Percentiles rank a stretch among this genome's conserved stretches.
phyloP scores from a whole-genome alignment of 2,329 filamentous ascomycete species.

The Calonectria pseudoreteaudii region DNA sequence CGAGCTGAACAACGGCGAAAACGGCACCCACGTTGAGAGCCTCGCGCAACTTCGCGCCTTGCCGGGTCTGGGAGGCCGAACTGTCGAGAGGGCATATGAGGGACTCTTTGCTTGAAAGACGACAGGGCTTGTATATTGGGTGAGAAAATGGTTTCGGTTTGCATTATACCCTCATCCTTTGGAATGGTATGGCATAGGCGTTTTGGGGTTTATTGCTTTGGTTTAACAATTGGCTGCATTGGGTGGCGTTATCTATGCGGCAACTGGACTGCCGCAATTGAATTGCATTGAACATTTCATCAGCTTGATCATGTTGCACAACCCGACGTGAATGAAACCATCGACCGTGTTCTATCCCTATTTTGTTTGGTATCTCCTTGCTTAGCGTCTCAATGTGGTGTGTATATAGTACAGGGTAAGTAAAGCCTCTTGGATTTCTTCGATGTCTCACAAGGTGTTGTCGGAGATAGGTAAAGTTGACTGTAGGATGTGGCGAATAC shows the following conservation, averaged over 20 bases:
- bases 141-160: conserved; percentile 34
- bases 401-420: neutral
- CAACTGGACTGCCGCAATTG: conserved; percentile 26
- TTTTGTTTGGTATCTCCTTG: too few relatives aligned
- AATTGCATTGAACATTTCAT: conserved; percentile 20
- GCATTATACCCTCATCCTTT: conserved; percentile 36
- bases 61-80: conserved; percentile 68
- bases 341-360: too few relatives aligned
- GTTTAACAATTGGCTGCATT: conserved; percentile 33
- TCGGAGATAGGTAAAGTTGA: neutral
- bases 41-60: conserved; percentile 64
- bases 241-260: conserved; percentile 26
- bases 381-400: too few relatives aligned
- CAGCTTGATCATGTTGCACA: neutral
- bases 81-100: conserved; percentile 68
- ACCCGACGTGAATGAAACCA: neutral
- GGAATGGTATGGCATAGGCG: conserved; percentile 29
- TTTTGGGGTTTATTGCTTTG: conserved; percentile 29
- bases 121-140: conserved; percentile 7
- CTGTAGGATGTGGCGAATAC: neutral
- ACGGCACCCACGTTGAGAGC: conserved; percentile 57
- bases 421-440: neutral
- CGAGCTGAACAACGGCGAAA: conserved; percentile 56
- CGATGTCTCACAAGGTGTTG: neutral
- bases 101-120: conserved; percentile 50